These are phyloP conservation scores for Podospora anserina DNA, from an alignment of 495 filamentous ascomycete genomes.

Conservation along the genomic window DNA sequence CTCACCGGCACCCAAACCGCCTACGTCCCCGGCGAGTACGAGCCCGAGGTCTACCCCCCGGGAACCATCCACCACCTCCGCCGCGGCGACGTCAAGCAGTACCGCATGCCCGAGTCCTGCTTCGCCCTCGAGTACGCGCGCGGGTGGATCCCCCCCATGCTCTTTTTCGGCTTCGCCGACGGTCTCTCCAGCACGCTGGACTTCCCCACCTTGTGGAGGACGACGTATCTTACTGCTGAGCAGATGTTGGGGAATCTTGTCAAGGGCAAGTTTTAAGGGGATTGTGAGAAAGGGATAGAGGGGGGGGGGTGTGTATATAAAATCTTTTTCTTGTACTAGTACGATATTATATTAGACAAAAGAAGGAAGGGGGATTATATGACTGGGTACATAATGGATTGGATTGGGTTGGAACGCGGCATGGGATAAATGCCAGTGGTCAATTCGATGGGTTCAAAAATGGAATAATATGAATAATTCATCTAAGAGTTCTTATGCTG, in stretches of 20 bases:
- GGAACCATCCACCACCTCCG: conserved; percentile 74
- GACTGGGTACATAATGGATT: background rate
- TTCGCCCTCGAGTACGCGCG: conserved; percentile 86
- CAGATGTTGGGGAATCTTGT: conserved; percentile 72
- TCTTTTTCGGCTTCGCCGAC: conserved; percentile 83
- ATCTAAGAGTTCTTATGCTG: background rate
- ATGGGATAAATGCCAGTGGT: background rate
- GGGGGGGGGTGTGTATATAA: background rate
- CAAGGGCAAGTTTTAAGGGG: conserved; percentile 64
- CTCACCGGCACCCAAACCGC: conserved; percentile 69
- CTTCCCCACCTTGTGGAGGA: conserved; percentile 75
- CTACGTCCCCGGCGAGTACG: conserved; percentile 65
- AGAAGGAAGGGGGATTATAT: background rate
- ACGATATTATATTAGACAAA: background rate
- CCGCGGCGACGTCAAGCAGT: conserved; percentile 78
- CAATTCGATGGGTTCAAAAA: background rate
- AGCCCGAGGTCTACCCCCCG: conserved; percentile 69
- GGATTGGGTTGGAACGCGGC: background rate
- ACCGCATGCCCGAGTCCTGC: conserved; percentile 74
- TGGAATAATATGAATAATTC: background rate
- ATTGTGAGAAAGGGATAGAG: background rate
- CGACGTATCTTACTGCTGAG: conserved; percentile 61
- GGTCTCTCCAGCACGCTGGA: conserved; percentile 72
- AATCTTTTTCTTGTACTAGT: background rate
- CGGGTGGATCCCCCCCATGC: conserved; percentile 88